Evolutionary conservation across 192 early-diverging fungal genomes (phyloP).

Genomic region (Funneliformis geosporum): DNA sequence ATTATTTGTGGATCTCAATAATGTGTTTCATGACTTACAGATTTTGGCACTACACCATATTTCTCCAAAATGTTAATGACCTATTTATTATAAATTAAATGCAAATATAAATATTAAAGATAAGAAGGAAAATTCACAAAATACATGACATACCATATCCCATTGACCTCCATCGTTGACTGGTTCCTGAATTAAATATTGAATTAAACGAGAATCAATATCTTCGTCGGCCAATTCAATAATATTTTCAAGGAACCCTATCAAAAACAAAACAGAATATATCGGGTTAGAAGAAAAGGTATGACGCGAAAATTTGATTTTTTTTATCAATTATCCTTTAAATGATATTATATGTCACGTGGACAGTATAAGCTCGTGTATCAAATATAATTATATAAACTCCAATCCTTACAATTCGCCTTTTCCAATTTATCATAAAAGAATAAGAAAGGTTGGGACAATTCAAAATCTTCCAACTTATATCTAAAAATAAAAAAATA

Average conservation of each 20-base stretch:
- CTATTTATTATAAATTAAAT: not conserved
- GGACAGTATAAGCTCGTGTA: no score
- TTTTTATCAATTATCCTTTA: no score
- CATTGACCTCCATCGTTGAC: slow-evolving; percentile 75
- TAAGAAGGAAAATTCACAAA: not conserved
- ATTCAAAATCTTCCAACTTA: slow-evolving; percentile 77
- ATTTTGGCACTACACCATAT: slow-evolving; percentile 75
- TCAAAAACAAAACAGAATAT: not conserved
- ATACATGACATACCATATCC: slow-evolving; percentile 56
- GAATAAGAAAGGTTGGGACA: slow-evolving; percentile 76
- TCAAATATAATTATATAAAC: no score
- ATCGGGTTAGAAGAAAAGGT: no score
- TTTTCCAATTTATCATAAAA: slow-evolving; percentile 83
- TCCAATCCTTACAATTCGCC: slow-evolving; percentile 63
- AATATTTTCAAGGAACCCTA: slow-evolving; percentile 73
- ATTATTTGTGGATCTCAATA: not conserved
- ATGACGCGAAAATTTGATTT: no score
- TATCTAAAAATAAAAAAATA: slow-evolving; percentile 39
- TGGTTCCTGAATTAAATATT: slow-evolving; percentile 68
- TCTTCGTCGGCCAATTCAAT: slow-evolving; percentile 63
- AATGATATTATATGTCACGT: no score
- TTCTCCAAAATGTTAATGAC: slow-evolving; percentile 72
- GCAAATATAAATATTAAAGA: not conserved
- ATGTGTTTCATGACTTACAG: slow-evolving; percentile 6
- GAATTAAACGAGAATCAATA: slow-evolving; percentile 66